Percentiles rank a stretch among this genome's conserved stretches.
Conservation (phyloP, 1,284 basidiomycete genomes). For the Heliocybe sulcata region DNA sequence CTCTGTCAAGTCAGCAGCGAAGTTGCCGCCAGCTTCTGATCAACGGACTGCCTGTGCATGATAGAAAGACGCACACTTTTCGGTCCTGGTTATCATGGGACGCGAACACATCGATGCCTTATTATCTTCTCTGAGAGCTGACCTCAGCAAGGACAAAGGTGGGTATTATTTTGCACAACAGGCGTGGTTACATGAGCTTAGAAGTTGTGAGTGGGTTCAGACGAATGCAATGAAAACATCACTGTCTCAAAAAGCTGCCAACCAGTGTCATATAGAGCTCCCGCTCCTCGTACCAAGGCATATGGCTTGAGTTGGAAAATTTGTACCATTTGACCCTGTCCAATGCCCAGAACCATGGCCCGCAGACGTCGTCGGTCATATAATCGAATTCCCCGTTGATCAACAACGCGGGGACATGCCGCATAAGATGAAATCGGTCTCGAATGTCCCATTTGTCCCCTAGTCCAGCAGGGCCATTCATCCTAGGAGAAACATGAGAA, state of each 20-base stretch:
- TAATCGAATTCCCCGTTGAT: slow-evolving; percentile 16
- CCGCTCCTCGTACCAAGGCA: slow-evolving; percentile 20
- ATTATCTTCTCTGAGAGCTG: too few species aligned
- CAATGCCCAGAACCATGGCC: slow-evolving; percentile 11
- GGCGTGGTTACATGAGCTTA: too few species aligned
- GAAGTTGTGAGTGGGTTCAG: too few species aligned
- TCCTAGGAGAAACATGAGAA: not conserved
- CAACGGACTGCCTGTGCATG: too few species aligned
- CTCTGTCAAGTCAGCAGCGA: not conserved
- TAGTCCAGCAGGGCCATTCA: not conserved
- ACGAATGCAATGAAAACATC: too few species aligned
- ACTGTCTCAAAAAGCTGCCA: too few species aligned
- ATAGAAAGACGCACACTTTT: not conserved
- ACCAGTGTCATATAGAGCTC: slow-evolving; percentile 13
- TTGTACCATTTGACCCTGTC: slow-evolving; percentile 15
- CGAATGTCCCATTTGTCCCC: not conserved
- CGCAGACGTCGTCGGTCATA: slow-evolving; percentile 11
- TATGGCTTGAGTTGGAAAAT: slow-evolving; percentile 19
- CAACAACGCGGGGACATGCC: slow-evolving; percentile 1
- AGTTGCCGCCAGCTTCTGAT: not conserved
- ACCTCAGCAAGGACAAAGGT: too few species aligned
- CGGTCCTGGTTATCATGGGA: too few species aligned
- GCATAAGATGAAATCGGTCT: slow-evolving; percentile 4
- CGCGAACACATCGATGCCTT: too few species aligned
- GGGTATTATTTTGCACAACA: too few species aligned